Evolutionary conservation across 345 rosid genomes (phyloP).

Genomic region (Rhodamnia rubescens): DNA sequence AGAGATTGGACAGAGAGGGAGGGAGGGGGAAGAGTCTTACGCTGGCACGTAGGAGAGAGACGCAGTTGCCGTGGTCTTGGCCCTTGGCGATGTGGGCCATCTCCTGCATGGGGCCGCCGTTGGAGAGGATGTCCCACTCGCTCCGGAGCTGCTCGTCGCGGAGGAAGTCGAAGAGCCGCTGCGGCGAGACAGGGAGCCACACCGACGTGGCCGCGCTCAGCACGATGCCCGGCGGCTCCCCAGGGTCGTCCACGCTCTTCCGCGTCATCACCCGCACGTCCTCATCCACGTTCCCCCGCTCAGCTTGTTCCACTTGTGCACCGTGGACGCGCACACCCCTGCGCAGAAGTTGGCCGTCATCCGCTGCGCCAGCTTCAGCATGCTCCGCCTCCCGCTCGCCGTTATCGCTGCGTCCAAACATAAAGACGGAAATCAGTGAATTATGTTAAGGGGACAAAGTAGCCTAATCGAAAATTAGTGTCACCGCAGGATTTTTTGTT

Average conservation of each 20-base stretch:
- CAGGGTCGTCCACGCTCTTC: constrained; percentile 73
- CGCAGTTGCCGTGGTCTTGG: constrained; percentile 91
- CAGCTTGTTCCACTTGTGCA: constrained; percentile 83
- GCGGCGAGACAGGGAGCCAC: constrained; percentile 77
- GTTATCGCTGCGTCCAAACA: constrained; percentile 26
- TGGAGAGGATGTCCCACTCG: constrained; percentile 97
- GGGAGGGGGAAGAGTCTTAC: constrained; percentile 14
- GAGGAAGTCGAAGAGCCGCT: constrained; percentile 68
- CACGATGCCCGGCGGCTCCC: constrained; percentile 91
- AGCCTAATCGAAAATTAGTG: too few species aligned
- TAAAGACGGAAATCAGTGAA: background rate
- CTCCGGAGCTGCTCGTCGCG: constrained; percentile 76
- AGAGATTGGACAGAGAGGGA: background rate
- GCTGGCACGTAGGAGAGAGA: constrained; percentile 83
- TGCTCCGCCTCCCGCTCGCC: constrained; percentile 71
- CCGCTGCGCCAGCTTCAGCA: constrained; percentile 83
- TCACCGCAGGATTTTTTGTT: too few species aligned
- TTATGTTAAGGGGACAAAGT: too few species aligned
- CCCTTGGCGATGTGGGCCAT: constrained; percentile 96
- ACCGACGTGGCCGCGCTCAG: constrained; percentile 91
- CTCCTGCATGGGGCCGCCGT: constrained; percentile 96
- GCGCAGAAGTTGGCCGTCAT: constrained; percentile 96
- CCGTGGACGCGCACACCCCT: constrained; percentile 82
- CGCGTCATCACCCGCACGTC: constrained; percentile 90
- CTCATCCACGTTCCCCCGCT: constrained; percentile 54